Evolutionary conservation across 1,139 yeast genomes (phyloP), one percentile per base, ranked within the genome.

Genomic region (Kurtzmaniella natalensis): DNA sequence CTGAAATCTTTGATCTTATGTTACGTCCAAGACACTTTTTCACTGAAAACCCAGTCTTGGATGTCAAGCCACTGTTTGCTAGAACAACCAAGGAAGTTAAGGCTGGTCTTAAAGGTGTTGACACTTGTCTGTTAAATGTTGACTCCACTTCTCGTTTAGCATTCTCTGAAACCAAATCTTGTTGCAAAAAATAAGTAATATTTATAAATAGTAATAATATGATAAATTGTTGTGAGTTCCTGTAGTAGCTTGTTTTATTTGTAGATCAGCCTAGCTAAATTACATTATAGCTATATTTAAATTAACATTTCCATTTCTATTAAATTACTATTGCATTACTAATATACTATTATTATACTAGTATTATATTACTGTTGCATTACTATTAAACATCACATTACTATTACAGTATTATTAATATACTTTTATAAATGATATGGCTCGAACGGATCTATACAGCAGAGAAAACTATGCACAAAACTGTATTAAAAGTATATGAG

Each of bases 11-110:
- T 50, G 77, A 81, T 41, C 67, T 84, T 46, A 68, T 80, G 65
- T 65, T 83, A 56, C 74, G 92, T 58, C 94, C 94, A 47, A 72
- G 92, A 56, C 79, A 83, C 59, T 76, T 83, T 64, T 83, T 83
- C 69, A 62, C 69, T 27, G 84, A 79, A 56, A 83, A 82, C 55
- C 94, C 94, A 24, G 83, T 76, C 31, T 68, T 83, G 46, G 92
- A 83, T 48, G 74, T 83, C 40, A 76, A 74, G 47, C 92, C 94
- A 37, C 76, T 83, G 7, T 76, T 74, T 50, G 76, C 81, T 30
- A 69, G 68, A 65, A 79, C 84, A 33, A 80, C 87, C 14, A 55
- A 64, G 19, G 78, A 75, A 51, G 83, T 80, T 24, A 76, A 57
- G 45, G 47, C 51, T 16, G 67, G 67, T 10, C 39, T 42, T n/a